Evolutionary conservation across 495 filamentous ascomycete species (phyloP).

Genomic region (Sabuloglossum arenarium): DNA sequence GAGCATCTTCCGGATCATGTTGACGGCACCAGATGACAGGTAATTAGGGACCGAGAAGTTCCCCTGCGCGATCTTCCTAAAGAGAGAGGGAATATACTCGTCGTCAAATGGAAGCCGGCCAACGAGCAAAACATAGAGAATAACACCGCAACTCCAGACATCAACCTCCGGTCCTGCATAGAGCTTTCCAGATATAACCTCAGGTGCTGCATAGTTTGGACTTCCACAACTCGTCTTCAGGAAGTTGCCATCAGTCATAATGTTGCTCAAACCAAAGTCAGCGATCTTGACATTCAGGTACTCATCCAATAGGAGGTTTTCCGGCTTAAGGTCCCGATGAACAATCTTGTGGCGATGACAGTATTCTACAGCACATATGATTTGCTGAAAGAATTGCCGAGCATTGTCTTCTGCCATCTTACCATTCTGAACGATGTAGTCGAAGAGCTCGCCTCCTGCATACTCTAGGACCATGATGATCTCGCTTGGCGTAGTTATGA

Average conservation of each 20-base stretch:
- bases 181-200: conserved; percentile 93
- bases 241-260: conserved; percentile 99
- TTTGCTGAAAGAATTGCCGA: conserved; percentile 95
- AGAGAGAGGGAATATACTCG: conserved; percentile 75
- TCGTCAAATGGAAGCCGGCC: conserved; percentile 92
- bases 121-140: conserved; percentile 84
- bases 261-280: conserved; percentile 95
- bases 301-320: conserved; percentile 87
- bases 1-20: conserved; percentile 80
- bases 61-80: conserved; percentile 77
- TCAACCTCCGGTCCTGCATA: conserved; percentile 97
- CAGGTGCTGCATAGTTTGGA: conserved; percentile 93
- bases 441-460: conserved; percentile 88
- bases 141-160: conserved; percentile 98
- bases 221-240: conserved; percentile 96
- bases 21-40: conserved; percentile 65
- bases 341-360: conserved; percentile 98
- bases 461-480: conserved; percentile 99
- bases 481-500: conserved; percentile 79
- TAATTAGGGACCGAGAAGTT: conserved; percentile 77
- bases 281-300: conserved; percentile 96
- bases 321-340: conserved; percentile 90
- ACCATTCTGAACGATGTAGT: conserved; percentile 85
- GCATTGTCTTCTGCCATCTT: conserved; percentile 78
- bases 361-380: conserved; percentile 97